phyloP scores from a whole-genome alignment of 2,329 filamentous ascomycete species.

The Emmonsia crescens region DNA sequence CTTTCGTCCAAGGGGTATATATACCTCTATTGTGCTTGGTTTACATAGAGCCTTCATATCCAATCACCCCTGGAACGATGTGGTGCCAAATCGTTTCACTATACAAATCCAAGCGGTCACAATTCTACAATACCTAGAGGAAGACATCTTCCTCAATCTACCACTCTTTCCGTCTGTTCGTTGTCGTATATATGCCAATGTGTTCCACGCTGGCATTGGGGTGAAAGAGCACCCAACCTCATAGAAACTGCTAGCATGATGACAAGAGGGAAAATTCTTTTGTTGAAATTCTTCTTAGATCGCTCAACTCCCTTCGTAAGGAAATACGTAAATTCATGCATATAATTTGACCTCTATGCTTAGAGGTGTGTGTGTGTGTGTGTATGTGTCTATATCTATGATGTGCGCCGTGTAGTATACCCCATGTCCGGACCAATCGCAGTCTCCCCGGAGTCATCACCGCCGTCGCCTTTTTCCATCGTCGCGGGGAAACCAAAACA shows the following conservation, averaged over 20 bases:
- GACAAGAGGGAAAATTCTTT: neutral
- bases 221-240: neutral
- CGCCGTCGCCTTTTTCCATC: neutral
- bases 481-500: neutral
- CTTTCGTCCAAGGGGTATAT: neutral
- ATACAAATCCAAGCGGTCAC: neutral
- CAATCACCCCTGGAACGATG: neutral
- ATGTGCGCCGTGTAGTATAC: too few relatives aligned
- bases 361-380: neutral
- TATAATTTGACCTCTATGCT: neutral
- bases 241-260: neutral
- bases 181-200: neutral
- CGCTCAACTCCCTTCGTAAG: neutral
- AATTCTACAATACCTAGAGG: neutral
- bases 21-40: neutral
- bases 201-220: neutral
- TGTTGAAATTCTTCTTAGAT: neutral
- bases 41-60: neutral
- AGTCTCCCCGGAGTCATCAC: neutral
- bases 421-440: neutral
- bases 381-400: neutral
- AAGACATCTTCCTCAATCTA: neutral
- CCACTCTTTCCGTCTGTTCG: neutral
- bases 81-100: too few relatives aligned
- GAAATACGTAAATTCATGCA: neutral